Base-by-base conservation (phyloP, 306 rosid genomes). In the Dicorynia guianensis region DNA sequence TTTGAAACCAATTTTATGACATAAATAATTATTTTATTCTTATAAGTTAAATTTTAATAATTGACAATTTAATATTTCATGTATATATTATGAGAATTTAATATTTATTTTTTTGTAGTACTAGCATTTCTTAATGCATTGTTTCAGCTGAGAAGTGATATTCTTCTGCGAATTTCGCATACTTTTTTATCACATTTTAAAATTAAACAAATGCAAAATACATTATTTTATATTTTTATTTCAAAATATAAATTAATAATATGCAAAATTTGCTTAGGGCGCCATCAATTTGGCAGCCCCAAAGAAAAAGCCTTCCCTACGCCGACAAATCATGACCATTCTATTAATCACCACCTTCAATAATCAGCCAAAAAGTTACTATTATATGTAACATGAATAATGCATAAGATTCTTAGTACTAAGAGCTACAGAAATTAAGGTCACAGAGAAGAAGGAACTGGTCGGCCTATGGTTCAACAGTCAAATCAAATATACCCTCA, bases 391-490 rank as follows among this genome's bases (percentile, higher is more conserved):
- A 25, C 1, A 25, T 25, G 65, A 65, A 35, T 72, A 74, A 62
- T 42, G 15, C 59, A 34, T 39, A 52, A 72, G 79, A 79, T 81
- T 82, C 79, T 79, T 67, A 49, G 49, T 33, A 52, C 19, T 33
- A 64, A 56, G 11, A 63, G 66, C 71, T 61, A 18, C 78, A 71
- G 30, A 79, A 67, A 84, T 80, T 60, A 14, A 67, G 77, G 66
- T 11, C 73, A 47, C 57, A 46, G 25, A 66, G 53, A 71, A 83
- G 46, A 56, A 49, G 85, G 49, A 76, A 61, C 67, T 65, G 84
- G 92, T 85, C 86, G 85, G 83, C 78, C 69, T 30, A 79, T 72
- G 67, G 67, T 81, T 82, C 64, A 63, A 48, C 80, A 25, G 30
- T 25, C 30, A 25, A 25, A 25, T 66, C 68, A 63, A 68, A 47